A percentile compares a stretch with the other conserved stretches of the same genome.
Conservation (phyloP, 495 filamentous ascomycete species). For the Daldinia caldariorum region DNA sequence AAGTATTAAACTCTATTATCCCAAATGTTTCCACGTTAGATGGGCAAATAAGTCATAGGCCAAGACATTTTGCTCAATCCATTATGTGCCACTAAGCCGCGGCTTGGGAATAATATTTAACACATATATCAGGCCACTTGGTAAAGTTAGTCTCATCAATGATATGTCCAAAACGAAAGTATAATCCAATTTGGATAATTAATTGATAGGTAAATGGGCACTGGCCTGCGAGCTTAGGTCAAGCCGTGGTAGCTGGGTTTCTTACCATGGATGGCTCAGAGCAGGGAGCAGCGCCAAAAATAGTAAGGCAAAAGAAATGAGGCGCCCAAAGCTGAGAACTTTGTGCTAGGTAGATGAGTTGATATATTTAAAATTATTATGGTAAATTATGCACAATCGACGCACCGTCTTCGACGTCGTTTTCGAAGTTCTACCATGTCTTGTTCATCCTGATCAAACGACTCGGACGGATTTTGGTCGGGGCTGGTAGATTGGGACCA, state of each 20-base stretch:
- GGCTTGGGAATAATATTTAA: background rate
- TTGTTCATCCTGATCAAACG: conserved; percentile 19
- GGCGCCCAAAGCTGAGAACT: background rate
- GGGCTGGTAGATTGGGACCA: conserved; percentile 25
- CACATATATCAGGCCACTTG: background rate
- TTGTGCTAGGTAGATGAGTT: background rate
- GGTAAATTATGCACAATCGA: conserved; percentile 21
- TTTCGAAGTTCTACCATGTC: conserved; percentile 36
- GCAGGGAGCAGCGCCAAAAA: background rate
- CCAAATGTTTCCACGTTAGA: background rate
- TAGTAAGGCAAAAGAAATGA: conserved; percentile 2
- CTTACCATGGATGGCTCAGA: conserved; percentile 1
- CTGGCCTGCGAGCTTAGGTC: background rate
- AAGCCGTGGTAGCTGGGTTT: background rate
- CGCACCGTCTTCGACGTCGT: conserved; percentile 29
- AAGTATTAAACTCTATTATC: background rate
- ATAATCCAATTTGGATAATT: background rate
- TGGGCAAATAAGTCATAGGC: background rate
- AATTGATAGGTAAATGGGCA: background rate
- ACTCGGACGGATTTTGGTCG: conserved; percentile 8
- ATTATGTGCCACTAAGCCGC: conserved; percentile 5
- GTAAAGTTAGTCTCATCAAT: background rate
- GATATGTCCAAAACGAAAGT: background rate
- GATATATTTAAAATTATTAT: background rate
- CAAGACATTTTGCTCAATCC: background rate